Evolutionary conservation across 1,139 yeast genomes (phyloP).

Genomic region (Debaryomycetaceae sp.): DNA sequence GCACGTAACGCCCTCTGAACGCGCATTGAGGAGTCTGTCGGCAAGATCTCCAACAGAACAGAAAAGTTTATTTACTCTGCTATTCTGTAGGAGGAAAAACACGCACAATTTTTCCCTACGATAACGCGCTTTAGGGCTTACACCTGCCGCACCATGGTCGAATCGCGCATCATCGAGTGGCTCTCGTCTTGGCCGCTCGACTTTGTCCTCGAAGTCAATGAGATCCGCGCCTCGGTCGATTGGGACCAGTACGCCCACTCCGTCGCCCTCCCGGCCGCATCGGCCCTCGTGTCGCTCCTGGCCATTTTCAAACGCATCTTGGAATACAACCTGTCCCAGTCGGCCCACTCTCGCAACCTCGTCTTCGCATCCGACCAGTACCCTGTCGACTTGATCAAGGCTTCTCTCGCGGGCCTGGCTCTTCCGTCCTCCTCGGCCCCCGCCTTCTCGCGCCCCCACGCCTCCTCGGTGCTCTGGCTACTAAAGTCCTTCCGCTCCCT

Average conservation of each 20-base stretch:
- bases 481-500: conserved; percentile 8
- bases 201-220: conserved; percentile 40
- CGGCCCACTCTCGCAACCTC: conserved; percentile 11
- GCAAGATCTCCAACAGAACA: too few relatives aligned
- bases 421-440: conserved; percentile 1
- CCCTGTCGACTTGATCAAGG: conserved; percentile 23
- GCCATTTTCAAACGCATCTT: conserved; percentile 11
- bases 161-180: conserved; percentile 23
- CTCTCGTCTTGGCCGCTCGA: conserved; percentile 49
- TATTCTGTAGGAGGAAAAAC: too few relatives aligned
- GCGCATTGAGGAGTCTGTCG: too few relatives aligned
- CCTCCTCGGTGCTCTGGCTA: conserved; percentile 11
- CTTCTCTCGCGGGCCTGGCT: conserved; percentile 3
- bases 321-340: conserved; percentile 12
- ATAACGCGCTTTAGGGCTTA: too few relatives aligned
- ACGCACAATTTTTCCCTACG: too few relatives aligned
- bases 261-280: conserved; percentile 38
- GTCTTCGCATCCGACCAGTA: conserved; percentile 20
- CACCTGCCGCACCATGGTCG: background rate
- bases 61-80: too few relatives aligned
- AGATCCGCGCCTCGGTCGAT: conserved; percentile 42
- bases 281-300: conserved; percentile 13
- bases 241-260: conserved; percentile 49
- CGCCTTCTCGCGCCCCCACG: conserved; percentile 2
- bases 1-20: too few relatives aligned